Evolutionary conservation across 1,284 basidiomycete genomes (phyloP).

Genomic region (Ganoderma leucocontextum): DNA sequence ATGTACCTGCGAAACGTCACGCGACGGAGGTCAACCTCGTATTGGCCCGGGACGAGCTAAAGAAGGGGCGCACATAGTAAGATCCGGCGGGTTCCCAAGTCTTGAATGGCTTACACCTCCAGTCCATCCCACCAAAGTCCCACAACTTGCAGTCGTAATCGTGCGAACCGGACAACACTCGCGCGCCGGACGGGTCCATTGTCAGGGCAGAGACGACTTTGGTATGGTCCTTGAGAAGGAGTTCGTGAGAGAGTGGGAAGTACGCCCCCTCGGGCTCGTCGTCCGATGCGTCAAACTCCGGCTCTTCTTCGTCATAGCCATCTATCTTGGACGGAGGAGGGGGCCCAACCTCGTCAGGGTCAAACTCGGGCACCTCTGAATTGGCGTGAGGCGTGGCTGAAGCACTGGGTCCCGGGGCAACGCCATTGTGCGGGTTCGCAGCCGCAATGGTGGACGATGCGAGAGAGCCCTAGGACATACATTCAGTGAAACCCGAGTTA

Average conservation of each 20-base stretch:
- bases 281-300: conserved; percentile 69
- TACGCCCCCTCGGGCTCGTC: conserved; percentile 55
- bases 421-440: conserved; percentile 20
- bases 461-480: conserved; percentile 13
- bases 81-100: conserved; percentile 93
- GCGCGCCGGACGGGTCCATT: conserved; percentile 92
- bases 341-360: conserved; percentile 48
- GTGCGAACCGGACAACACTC: conserved; percentile 90
- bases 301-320: conserved; percentile 50
- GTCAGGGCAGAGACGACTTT: conserved; percentile 95
- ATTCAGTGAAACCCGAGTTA: neutral
- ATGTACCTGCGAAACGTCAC: conserved; percentile 67
- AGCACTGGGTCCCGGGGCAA: conserved; percentile 10
- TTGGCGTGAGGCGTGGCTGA: conserved; percentile 10
- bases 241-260: conserved; percentile 89
- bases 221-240: conserved; percentile 90
- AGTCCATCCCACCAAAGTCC: conserved; percentile 99
- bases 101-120: conserved; percentile 91
- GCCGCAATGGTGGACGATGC: conserved; percentile 19
- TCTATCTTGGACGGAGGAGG: conserved; percentile 32
- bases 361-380: conserved; percentile 39
- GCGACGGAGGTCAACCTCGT: conserved; percentile 23
- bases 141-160: conserved; percentile 98
- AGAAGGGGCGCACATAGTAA: conserved; percentile 78
- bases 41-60: conserved; percentile 19